Base-by-base conservation (phyloP, 306 rosid species). In the Vicia faba region DNA sequence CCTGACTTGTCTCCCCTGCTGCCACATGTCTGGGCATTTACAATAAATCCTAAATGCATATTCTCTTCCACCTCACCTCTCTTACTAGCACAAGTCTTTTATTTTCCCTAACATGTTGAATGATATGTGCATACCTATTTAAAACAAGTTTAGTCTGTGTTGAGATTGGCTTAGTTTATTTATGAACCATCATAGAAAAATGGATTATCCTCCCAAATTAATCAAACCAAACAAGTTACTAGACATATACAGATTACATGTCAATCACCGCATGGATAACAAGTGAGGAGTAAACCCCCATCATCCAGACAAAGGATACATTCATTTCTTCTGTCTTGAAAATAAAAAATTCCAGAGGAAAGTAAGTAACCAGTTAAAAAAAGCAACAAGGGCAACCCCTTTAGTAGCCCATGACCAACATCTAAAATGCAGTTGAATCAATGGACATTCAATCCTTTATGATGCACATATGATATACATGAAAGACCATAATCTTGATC, bases 351-450 rank as follows among this genome's bases (percentile, higher is more conserved):
- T 9, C 11, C 13, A 20, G 48, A 20, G 50, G 44, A 2, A 11
- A 53, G 14, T 26, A 11, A 53, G 14, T 26, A 59, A 60, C 58
- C 49, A 41, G 62, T n/a, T 67, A 61, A 66, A 31, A 79, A 58
- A 63, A 10, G 38, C 39, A 70, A 64, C 38, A 35, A 28, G 13
- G 8, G 38, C 26, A 62, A 62, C 61, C 63, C 58, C 62, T 64
- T 11, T 15, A 69, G 57, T 16, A 15, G 26, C 51, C 29, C 12
- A 66, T 16, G 59, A 61, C 46, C 65, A 40, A 63, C 60, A 57
- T 62, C 48, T 46, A 74, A 69, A 60, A 71, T 19, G 59, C 11
- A 57, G 18, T 46, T 38, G 25, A 48, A 66, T 18, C 57, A 68
- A 35, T 25, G 26, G 48, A 63, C 13, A 36, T 33, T 26, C 53